Percentiles rank a stretch among this genome's conserved stretches.
Conservation (phyloP, 495 filamentous ascomycete genomes). For the Penicillium pancosmium region DNA sequence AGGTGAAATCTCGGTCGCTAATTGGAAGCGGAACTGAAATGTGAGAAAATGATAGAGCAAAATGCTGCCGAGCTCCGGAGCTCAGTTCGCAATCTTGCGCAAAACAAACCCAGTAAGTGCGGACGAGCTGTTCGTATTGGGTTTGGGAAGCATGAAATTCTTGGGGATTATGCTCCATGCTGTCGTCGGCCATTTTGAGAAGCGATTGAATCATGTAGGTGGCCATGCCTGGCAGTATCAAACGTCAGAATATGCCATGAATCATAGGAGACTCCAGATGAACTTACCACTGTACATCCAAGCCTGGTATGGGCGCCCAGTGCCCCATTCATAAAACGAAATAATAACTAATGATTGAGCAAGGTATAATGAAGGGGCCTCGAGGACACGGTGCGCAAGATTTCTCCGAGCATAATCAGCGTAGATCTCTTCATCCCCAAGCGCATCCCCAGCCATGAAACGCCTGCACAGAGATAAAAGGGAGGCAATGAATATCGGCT, state of each 20-base stretch:
- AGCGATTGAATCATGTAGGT: slow-evolving; percentile 52
- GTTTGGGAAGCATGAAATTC: slow-evolving; percentile 45
- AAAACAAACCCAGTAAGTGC: slow-evolving; percentile 51
- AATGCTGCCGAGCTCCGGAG: slow-evolving; percentile 48
- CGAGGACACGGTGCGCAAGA: slow-evolving; percentile 42
- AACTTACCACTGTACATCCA: slow-evolving; percentile 51
- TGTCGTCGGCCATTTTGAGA: slow-evolving; percentile 47
- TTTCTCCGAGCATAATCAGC: slow-evolving; percentile 43
- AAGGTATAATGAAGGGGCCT: slow-evolving; percentile 43
- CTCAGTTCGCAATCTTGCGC: slow-evolving; percentile 50
- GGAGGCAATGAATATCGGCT: slow-evolving; percentile 45
- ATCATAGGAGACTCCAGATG: neutral
- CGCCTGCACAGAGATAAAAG: slow-evolving; percentile 45
- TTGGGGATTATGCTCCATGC: slow-evolving; percentile 44
- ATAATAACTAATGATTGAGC: slow-evolving; percentile 49
- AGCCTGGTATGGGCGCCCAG: slow-evolving; percentile 46
- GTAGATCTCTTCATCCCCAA: slow-evolving; percentile 37
- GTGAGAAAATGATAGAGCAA: slow-evolving; percentile 46
- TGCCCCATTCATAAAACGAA: slow-evolving; percentile 48
- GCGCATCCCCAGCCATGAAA: slow-evolving; percentile 34
- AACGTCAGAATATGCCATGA: neutral
- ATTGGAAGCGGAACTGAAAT: slow-evolving; percentile 48
- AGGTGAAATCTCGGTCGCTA: slow-evolving; percentile 45
- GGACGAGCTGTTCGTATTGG: slow-evolving; percentile 48
- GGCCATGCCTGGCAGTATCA: slow-evolving; percentile 41